Evolutionary conservation across 1,139 yeast species (phyloP).

Genomic region (Sugiyamaella xylanicola): DNA sequence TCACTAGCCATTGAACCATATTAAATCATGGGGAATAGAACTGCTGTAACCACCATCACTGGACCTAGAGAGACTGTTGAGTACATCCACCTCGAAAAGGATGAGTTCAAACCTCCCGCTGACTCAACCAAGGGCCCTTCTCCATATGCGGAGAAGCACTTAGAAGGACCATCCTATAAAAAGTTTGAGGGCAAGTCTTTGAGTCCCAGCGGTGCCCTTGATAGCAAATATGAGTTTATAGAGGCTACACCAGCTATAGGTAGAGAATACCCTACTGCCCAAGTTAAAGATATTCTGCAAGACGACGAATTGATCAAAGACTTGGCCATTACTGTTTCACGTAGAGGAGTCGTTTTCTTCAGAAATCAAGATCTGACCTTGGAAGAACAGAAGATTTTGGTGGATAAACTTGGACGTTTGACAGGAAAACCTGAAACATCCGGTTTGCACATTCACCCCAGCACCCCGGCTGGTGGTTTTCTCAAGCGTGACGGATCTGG

Average conservation of each 20-base stretch:
- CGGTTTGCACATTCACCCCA: constrained; percentile 55
- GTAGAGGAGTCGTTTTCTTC: constrained; percentile 69
- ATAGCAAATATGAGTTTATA: constrained; percentile 34
- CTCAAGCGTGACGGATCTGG: constrained; percentile 27
- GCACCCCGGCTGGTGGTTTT: constrained; percentile 39
- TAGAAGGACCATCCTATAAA: constrained; percentile 27
- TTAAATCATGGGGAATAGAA: background rate
- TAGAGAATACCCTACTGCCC: constrained; percentile 36
- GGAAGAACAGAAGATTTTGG: constrained; percentile 54
- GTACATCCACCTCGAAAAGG: constrained; percentile 9
- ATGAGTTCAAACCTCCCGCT: constrained; percentile 8
- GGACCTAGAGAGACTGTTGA: constrained; percentile 11
- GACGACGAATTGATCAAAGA: constrained; percentile 53
- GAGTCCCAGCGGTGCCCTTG: constrained; percentile 30
- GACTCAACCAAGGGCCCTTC: constrained; percentile 30
- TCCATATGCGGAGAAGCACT: constrained; percentile 31
- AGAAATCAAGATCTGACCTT: constrained; percentile 65
- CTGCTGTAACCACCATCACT: constrained; percentile 3
- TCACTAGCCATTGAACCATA: too few relatives aligned
- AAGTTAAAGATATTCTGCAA: constrained; percentile 52
- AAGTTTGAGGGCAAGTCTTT: constrained; percentile 20
- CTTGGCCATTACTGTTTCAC: constrained; percentile 62
- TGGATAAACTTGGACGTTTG: constrained; percentile 59
- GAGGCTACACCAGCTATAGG: constrained; percentile 41
- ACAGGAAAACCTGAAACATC: constrained; percentile 70